phyloP scores from a whole-genome alignment of 495 filamentous ascomycete species.

The Pyrenula massariospora region DNA sequence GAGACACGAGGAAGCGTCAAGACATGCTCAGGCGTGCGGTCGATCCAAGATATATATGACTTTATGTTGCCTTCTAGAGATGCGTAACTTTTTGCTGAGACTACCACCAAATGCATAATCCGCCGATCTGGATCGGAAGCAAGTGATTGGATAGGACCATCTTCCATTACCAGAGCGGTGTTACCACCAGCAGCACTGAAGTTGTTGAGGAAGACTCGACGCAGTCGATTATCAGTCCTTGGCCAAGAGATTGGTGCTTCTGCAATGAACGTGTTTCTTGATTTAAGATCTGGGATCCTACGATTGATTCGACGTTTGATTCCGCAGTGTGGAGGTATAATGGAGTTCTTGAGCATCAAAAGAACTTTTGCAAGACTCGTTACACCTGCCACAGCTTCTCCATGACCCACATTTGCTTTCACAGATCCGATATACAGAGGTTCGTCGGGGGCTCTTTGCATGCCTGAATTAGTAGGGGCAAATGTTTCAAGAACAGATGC shows the following conservation, averaged over 20 bases:
- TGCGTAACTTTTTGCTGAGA: constrained; percentile 15
- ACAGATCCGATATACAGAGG: constrained; percentile 58
- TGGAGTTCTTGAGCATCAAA: constrained; percentile 22
- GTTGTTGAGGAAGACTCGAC: constrained; percentile 20
- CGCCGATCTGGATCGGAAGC: constrained; percentile 12
- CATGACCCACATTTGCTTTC: constrained; percentile 41
- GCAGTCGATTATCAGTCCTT: constrained; percentile 9
- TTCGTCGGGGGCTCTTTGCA: constrained; percentile 29
- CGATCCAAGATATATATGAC: constrained; percentile 29
- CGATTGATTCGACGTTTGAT: constrained; percentile 14
- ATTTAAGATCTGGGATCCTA: constrained; percentile 9
- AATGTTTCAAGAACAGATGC: constrained; percentile 17
- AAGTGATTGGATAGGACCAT: constrained; percentile 21
- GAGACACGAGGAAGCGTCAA: constrained; percentile 30
- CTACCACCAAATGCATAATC: constrained; percentile 12
- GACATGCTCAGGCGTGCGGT: constrained; percentile 21
- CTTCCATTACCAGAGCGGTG: constrained; percentile 24
- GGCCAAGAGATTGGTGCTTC: constrained; percentile 6
- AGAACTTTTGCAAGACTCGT: constrained; percentile 22
- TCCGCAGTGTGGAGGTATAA: constrained; percentile 22
- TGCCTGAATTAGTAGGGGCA: constrained; percentile 24
- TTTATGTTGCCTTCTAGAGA: constrained; percentile 20
- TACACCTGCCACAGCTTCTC: constrained; percentile 19
- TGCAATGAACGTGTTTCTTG: constrained; percentile 13
- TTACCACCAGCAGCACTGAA: constrained; percentile 27